A percentile compares a stretch with the other conserved stretches of the same genome.
Evolutionary conservation across 768 basidiomycete genomes (phyloP).

Genomic region (Kwoniella dendrophila): DNA sequence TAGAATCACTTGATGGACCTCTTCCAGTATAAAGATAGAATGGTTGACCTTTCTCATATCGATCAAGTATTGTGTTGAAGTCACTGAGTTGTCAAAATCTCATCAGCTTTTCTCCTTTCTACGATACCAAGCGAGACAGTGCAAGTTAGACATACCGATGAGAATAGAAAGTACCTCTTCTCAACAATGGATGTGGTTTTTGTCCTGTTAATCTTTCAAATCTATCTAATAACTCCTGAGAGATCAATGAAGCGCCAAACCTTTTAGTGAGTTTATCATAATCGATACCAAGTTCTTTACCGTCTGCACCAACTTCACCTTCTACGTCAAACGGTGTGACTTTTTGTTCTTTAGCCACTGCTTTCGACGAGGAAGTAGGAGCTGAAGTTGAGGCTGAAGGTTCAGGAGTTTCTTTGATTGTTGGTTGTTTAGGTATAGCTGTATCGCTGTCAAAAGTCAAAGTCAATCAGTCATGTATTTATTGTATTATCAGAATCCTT

Average conservation of each 20-base stretch:
- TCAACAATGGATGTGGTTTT: slow-evolving; percentile 80
- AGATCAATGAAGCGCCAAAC: slow-evolving; percentile 86
- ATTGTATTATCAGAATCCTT: background rate
- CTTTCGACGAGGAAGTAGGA: slow-evolving; percentile 5
- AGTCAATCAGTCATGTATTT: background rate
- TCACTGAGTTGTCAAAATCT: slow-evolving; percentile 63
- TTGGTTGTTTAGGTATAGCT: slow-evolving; percentile 20
- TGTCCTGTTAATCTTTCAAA: slow-evolving; percentile 90
- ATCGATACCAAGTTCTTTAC: slow-evolving; percentile 71
- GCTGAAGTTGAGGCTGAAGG: too few relatives aligned
- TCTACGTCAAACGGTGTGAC: slow-evolving; percentile 99
- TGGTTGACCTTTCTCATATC: slow-evolving; percentile 94
- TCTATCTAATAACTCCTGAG: slow-evolving; percentile 73
- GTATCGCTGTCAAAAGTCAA: slow-evolving; percentile 13
- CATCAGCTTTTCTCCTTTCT: slow-evolving; percentile 7
- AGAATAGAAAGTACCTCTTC: slow-evolving; percentile 95
- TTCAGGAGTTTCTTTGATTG: slow-evolving; percentile 15
- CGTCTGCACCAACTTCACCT: slow-evolving; percentile 81
- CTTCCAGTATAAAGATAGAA: slow-evolving; percentile 98
- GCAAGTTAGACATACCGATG: slow-evolving; percentile 69
- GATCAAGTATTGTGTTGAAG: slow-evolving; percentile 87
- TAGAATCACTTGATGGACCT: slow-evolving; percentile 92
- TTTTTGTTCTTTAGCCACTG: slow-evolving; percentile 63
- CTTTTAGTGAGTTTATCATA: slow-evolving; percentile 93
- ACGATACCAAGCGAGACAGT: background rate